A percentile compares a stretch with the other conserved stretches of the same genome.
These are phyloP conservation scores for Melaleuca quinquenervia DNA, from an alignment of 345 rosid species.

Conservation along the genomic window DNA sequence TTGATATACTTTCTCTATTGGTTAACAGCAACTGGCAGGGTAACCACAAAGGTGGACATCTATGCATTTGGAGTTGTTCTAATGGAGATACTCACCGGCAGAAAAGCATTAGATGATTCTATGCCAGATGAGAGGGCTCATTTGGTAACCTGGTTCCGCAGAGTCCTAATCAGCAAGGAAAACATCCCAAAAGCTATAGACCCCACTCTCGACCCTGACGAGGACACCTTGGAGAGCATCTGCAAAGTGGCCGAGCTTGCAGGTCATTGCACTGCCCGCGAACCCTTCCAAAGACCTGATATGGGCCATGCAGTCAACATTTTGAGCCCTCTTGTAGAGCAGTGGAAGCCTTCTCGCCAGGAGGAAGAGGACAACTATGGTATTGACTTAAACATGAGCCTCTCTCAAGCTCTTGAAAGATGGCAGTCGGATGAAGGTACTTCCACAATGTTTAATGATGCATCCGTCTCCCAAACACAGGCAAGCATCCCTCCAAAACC, in stretches of 20 bases:
- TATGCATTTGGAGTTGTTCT: conserved; percentile 80
- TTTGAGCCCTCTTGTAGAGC: conserved; percentile 69
- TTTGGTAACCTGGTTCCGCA: conserved; percentile 79
- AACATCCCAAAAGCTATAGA: conserved; percentile 51
- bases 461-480: conserved; percentile 41
- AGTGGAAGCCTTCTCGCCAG: conserved; percentile 67
- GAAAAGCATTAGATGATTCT: conserved; percentile 68
- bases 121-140: conserved; percentile 60
- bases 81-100: conserved; percentile 80
- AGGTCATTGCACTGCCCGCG: conserved; percentile 80
- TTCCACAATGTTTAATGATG: conserved; percentile 32
- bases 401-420: conserved; percentile 69
- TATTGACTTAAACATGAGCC: conserved; percentile 59
- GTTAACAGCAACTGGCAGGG: conserved; percentile 77
- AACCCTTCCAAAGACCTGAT: conserved; percentile 78
- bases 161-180: conserved; percentile 48
- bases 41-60: conserved; percentile 78
- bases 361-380: conserved; percentile 53
- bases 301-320: conserved; percentile 83
- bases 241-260: conserved; percentile 68
- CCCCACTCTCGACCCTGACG: conserved; percentile 33
- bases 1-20: background rate
- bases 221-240: conserved; percentile 52
- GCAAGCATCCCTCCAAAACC: conserved; percentile 54
- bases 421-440: conserved; percentile 75